Percentiles rank a stretch among this genome's conserved stretches.
phyloP scores from a whole-genome alignment of 257 asterid species.

The Capsicum baccatum region DNA sequence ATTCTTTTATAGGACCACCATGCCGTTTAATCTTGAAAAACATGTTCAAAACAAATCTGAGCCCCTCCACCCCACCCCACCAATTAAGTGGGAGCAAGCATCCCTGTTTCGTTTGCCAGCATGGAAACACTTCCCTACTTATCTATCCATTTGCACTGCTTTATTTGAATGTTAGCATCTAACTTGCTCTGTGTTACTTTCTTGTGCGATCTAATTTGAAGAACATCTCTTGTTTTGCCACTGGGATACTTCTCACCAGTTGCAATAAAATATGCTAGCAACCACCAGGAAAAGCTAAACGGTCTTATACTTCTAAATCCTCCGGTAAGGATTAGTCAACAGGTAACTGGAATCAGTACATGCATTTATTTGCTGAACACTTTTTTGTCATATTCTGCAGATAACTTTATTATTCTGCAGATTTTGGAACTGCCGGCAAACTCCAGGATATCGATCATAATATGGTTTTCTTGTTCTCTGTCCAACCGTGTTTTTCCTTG shows the following conservation, averaged over 20 bases:
- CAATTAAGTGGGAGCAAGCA: not conserved
- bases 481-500: not conserved
- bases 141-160: not conserved
- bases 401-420: not conserved
- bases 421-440: not conserved
- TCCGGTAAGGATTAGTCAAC: constrained; percentile 59
- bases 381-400: not conserved
- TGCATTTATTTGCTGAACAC: constrained; percentile 12
- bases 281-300: constrained; percentile 67
- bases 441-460: not conserved
- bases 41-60: not conserved
- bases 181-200: not conserved
- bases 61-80: not conserved
- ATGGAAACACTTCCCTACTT: not conserved
- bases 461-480: not conserved
- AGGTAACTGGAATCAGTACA: not conserved
- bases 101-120: not conserved
- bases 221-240: constrained; percentile 19
- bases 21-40: not conserved
- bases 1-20: not conserved
- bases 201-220: constrained; percentile 24
- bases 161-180: constrained; percentile 13
- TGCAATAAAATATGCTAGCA: constrained; percentile 78
- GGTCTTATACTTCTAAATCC: constrained; percentile 87
- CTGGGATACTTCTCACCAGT: constrained; percentile 85